Conservation (phyloP, 2,329 filamentous ascomycete species). For the Dactylellina leptospora region DNA sequence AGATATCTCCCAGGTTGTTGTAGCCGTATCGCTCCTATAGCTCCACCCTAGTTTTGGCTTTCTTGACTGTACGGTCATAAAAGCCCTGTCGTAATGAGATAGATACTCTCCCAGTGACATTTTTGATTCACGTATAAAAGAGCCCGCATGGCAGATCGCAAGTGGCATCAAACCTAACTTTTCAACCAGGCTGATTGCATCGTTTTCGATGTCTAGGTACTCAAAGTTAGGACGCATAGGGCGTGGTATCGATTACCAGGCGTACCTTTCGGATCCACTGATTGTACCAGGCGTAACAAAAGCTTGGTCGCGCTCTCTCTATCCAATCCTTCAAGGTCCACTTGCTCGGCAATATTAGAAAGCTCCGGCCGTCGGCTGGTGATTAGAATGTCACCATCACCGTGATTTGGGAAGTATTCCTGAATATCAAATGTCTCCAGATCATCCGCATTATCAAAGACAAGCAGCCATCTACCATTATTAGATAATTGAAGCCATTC, state of each 20-base stretch:
- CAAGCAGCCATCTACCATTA: conserved; percentile 17
- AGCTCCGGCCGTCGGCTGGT: conserved; percentile 19
- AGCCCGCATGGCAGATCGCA: conserved; percentile 29
- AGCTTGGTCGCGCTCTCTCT: not conserved
- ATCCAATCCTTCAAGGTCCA: conserved; percentile 8
- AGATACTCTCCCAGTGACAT: conserved; percentile 43
- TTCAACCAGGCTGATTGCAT: conserved; percentile 14
- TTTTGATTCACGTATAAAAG: conserved; percentile 45
- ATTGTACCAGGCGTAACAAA: not conserved
- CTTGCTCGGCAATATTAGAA: conserved; percentile 2
- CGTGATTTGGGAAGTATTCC: conserved; percentile 20
- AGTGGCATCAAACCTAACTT: conserved; percentile 40
- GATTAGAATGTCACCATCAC: conserved; percentile 5
- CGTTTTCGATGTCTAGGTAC: conserved; percentile 2
- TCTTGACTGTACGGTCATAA: conserved; percentile 30
- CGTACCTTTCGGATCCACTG: not conserved
- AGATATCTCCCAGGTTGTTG: conserved; percentile 52
- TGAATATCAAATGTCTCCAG: conserved; percentile 15
- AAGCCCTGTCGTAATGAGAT: conserved; percentile 41
- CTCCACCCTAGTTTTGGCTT: conserved; percentile 37
- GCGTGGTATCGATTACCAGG: not conserved
- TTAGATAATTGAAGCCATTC: conserved; percentile 2
- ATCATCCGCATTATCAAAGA: conserved; percentile 34
- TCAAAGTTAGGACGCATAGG: not conserved
- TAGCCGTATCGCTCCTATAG: conserved; percentile 40